These are phyloP conservation scores for Pulicaria dysenterica DNA, from an alignment of 129 eudicot genomes.

Conservation along the genomic window DNA sequence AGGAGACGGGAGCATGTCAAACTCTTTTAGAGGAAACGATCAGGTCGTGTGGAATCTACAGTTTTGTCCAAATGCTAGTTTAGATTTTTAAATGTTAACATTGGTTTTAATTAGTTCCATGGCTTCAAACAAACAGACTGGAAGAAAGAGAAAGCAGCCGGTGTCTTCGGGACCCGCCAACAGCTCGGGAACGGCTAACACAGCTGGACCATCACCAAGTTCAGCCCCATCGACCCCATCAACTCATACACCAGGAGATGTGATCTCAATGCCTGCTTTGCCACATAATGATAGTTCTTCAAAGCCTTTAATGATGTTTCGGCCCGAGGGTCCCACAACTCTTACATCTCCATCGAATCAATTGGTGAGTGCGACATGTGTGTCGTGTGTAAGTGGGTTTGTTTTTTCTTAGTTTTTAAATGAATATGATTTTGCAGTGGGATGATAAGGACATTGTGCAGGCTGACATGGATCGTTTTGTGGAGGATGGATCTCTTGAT, in stretches of 20 bases:
- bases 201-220: slow-evolving; percentile 76
- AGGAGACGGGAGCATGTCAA: slow-evolving; percentile 92
- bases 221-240: slow-evolving; percentile 84
- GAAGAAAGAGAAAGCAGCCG: slow-evolving; percentile 92
- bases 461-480: slow-evolving; percentile 98
- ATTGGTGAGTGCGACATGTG: slow-evolving; percentile 62
- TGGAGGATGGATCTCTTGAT: slow-evolving; percentile 96
- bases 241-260: slow-evolving; percentile 75
- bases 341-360: slow-evolving; percentile 90
- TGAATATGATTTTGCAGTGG: slow-evolving; percentile 56
- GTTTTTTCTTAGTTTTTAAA: slow-evolving; percentile 30
- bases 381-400: slow-evolving; percentile 3
- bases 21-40: slow-evolving; percentile 90
- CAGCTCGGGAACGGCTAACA: slow-evolving; percentile 96
- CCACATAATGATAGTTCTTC: slow-evolving; percentile 64
- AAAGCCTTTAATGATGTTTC: slow-evolving; percentile 85
- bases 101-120: slow-evolving; percentile 35
- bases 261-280: slow-evolving; percentile 66
- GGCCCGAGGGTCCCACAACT: slow-evolving; percentile 65
- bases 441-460: slow-evolving; percentile 78
- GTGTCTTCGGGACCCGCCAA: slow-evolving; percentile 98
- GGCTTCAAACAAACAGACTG: slow-evolving; percentile 72
- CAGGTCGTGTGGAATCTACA: slow-evolving; percentile 55
- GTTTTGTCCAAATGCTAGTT: neutral
- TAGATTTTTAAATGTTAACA: slow-evolving; percentile 46